Conservation (phyloP, 345 rosid species). For the Salix caprea region DNA sequence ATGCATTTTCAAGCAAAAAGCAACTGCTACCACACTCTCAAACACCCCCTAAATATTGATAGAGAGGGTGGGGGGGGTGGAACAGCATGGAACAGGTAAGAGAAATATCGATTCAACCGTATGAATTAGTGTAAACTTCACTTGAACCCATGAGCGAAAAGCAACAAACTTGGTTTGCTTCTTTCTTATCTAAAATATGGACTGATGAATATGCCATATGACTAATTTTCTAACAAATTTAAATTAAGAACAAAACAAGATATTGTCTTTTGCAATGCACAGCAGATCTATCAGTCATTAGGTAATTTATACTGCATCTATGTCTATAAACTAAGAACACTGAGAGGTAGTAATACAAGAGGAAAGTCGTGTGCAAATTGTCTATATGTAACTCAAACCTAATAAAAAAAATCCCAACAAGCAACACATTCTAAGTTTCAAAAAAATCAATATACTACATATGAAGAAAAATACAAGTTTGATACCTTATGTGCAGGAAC, state of each 20-base stretch:
- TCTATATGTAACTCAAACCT: not conserved
- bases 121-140: not conserved
- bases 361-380: not conserved
- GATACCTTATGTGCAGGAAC: slow-evolving; percentile 58
- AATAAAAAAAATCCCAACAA: not conserved
- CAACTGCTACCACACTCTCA: too few relatives aligned
- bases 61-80: too few relatives aligned
- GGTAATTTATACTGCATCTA: not conserved
- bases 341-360: not conserved
- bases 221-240: not conserved
- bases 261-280: not conserved
- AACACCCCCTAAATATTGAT: too few relatives aligned
- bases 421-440: not conserved
- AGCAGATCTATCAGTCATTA: not conserved
- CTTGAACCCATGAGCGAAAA: not conserved
- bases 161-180: not conserved
- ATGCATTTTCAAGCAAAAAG: too few relatives aligned
- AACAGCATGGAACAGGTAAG: too few relatives aligned
- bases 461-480: not conserved
- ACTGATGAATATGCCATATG: not conserved
- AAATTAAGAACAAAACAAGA: not conserved
- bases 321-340: not conserved
- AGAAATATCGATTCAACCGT: not conserved
- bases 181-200: not conserved
- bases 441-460: not conserved